phyloP scores from a whole-genome alignment of 768 basidiomycete genomes.

The Kondoa malvinella region DNA sequence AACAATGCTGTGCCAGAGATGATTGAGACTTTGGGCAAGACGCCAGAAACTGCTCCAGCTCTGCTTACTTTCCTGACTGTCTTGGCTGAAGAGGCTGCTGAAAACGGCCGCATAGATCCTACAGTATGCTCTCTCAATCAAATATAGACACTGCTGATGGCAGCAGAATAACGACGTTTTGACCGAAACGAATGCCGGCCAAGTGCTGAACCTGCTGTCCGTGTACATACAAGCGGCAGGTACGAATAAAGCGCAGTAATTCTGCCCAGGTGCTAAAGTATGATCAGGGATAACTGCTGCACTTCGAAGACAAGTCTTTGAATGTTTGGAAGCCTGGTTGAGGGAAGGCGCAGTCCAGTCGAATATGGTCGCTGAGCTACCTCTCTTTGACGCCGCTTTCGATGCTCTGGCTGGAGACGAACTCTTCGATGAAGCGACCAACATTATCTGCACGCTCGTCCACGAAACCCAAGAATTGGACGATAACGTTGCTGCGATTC shows the following conservation, averaged over 20 bases:
- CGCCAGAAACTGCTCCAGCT: constrained; percentile 63
- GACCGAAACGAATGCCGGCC: constrained; percentile 45
- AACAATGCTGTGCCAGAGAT: constrained; percentile 57
- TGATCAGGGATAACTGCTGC: constrained; percentile 55
- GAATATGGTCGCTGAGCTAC: constrained; percentile 48
- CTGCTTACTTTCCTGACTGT: constrained; percentile 77
- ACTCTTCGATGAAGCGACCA: constrained; percentile 83
- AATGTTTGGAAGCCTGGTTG: constrained; percentile 74
- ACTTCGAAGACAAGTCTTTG: constrained; percentile 67
- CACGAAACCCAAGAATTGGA: constrained; percentile 97
- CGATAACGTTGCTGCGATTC: constrained; percentile 75
- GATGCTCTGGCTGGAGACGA: constrained; percentile 64
- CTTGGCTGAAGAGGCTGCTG: constrained; percentile 70
- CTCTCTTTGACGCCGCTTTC: constrained; percentile 66
- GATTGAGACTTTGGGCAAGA: constrained; percentile 68
- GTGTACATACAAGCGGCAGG: constrained; percentile 81
- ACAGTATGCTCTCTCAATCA: constrained; percentile 44
- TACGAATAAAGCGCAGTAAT: constrained; percentile 32
- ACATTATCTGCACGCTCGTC: constrained; percentile 80
- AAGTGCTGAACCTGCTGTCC: constrained; percentile 58
- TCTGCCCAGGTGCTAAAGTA: background rate
- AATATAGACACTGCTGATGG: background rate
- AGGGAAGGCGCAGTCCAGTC: constrained; percentile 64
- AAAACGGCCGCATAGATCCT: constrained; percentile 71
- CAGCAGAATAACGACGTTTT: constrained; percentile 37